Percentiles rank a stretch among this genome's conserved stretches.
Conservation (phyloP, 2,329 filamentous ascomycete genomes). For the Ascocoryne sarcoides region DNA sequence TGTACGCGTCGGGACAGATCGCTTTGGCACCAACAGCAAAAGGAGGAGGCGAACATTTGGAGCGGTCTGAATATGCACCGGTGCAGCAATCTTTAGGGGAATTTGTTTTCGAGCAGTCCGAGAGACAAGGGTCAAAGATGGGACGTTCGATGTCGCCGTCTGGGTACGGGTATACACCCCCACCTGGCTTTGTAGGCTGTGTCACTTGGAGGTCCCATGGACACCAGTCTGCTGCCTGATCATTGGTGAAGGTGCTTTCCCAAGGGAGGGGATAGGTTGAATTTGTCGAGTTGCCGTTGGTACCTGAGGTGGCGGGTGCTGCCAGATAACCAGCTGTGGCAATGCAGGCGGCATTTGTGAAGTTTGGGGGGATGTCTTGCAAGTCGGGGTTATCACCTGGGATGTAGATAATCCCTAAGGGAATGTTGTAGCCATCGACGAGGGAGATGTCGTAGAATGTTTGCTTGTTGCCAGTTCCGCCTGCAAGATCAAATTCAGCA, state of each 20-base stretch:
- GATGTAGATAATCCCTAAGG: conserved; percentile 54
- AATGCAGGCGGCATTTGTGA: conserved; percentile 70
- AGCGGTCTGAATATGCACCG: conserved; percentile 54
- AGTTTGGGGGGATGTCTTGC: conserved; percentile 58
- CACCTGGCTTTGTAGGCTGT: conserved; percentile 59
- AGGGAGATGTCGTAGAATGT: conserved; percentile 80
- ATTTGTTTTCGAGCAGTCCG: conserved; percentile 63
- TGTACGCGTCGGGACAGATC: conserved; percentile 79
- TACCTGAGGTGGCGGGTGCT: conserved; percentile 39
- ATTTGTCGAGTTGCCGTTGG: conserved; percentile 48
- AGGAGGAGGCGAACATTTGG: conserved; percentile 54
- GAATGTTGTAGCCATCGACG: conserved; percentile 78
- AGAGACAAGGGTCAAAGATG: conserved; percentile 68
- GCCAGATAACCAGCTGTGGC: conserved; percentile 56
- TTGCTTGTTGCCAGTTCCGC: conserved; percentile 49
- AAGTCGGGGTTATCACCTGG: conserved; percentile 53
- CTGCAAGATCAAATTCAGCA: conserved; percentile 70
- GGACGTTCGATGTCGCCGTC: conserved; percentile 65
- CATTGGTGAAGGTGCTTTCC: conserved; percentile 49
- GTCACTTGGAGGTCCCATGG: conserved; percentile 68
- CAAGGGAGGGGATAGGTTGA: conserved; percentile 54
- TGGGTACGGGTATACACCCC: conserved; percentile 72
- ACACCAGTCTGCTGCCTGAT: conserved; percentile 60
- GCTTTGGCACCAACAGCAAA: conserved; percentile 64
- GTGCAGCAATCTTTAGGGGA: conserved; percentile 66